Evolutionary conservation across 768 basidiomycete species (phyloP).

Genomic region (Cantharellus cinnabarinus): DNA sequence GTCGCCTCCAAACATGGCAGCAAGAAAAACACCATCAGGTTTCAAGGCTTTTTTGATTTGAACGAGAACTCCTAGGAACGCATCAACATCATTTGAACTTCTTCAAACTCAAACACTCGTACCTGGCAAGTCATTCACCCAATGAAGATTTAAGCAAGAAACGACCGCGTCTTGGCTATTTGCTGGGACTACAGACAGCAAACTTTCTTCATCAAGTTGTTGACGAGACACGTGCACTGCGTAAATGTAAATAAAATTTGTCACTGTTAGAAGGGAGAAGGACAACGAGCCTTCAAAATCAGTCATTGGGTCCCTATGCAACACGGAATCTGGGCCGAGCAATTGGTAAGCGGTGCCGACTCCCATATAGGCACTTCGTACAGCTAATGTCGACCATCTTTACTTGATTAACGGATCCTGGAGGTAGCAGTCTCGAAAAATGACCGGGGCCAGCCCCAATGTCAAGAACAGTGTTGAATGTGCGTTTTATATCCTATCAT

Average conservation of each 20-base stretch:
- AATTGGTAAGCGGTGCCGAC: background rate
- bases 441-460: constrained; percentile 83
- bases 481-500: constrained; percentile 71
- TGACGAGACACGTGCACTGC: constrained; percentile 61
- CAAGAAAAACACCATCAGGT: constrained; percentile 88
- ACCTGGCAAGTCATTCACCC: constrained; percentile 97
- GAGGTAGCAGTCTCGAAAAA: constrained; percentile 64
- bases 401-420: constrained; percentile 43
- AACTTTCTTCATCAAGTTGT: constrained; percentile 65
- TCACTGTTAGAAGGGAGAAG: background rate
- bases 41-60: constrained; percentile 70
- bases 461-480: constrained; percentile 63
- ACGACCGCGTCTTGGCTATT: constrained; percentile 82
- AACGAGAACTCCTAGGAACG: constrained; percentile 43
- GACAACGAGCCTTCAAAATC: constrained; percentile 53
- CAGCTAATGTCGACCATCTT: constrained; percentile 78
- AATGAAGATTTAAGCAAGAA: constrained; percentile 81
- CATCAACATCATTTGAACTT: background rate
- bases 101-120: constrained; percentile 8
- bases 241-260: background rate
- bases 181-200: constrained; percentile 41
- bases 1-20: constrained; percentile 88
- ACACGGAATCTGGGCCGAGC: constrained; percentile 31
- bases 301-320: constrained; percentile 56
- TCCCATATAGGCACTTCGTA: constrained; percentile 18